Conservation (phyloP, 1,284 basidiomycete species). For the Trametes sp. region DNA sequence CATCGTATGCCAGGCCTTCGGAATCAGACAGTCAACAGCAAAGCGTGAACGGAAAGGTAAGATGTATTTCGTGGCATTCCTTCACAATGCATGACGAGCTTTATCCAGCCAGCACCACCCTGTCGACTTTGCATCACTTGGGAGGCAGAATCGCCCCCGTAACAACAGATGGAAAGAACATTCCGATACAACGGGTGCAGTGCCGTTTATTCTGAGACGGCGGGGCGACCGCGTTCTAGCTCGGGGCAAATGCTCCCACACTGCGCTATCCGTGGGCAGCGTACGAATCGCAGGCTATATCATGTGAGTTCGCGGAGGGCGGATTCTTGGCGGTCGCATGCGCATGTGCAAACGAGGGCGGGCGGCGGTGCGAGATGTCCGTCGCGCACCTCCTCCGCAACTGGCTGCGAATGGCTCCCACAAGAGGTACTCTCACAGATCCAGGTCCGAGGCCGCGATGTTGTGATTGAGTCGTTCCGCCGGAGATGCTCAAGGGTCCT, state of each 20-base stretch:
- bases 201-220: conserved; percentile 17
- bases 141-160: not conserved
- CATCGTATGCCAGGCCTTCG: not conserved
- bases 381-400: not conserved
- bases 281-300: not conserved
- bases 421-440: not conserved
- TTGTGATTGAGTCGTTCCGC: not conserved
- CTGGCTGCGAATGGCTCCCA: not conserved
- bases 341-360: not conserved
- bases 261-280: conserved; percentile 22
- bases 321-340: conserved; percentile 2
- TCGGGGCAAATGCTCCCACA: conserved; percentile 23
- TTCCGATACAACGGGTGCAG: conserved; percentile 10
- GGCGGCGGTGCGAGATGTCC: conserved; percentile 1
- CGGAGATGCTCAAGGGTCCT: not conserved
- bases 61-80: too few relatives aligned
- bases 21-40: not conserved
- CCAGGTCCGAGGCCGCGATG: not conserved
- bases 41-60: too few relatives aligned
- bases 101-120: not conserved
- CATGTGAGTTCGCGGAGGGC: conserved; percentile 19
- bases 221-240: conserved; percentile 12
- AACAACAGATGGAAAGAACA: conserved; percentile 2
- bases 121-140: not conserved
- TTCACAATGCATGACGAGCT: not conserved